Base-by-base conservation (phyloP, 2,329 filamentous ascomycete genomes). In the Endothia cerciana region DNA sequence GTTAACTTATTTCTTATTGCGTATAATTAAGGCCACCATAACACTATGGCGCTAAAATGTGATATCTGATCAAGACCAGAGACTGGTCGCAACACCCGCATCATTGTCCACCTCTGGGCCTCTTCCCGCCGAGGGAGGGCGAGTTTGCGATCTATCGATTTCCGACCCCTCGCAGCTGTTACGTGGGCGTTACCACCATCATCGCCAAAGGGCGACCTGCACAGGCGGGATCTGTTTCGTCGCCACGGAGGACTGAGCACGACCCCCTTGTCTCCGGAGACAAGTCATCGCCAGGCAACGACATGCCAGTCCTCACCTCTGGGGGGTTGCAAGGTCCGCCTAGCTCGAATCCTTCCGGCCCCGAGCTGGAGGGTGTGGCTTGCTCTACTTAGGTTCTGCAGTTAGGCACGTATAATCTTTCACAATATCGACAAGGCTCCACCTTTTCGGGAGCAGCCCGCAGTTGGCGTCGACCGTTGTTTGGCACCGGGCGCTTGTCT, bases 51-150 rank as follows among this genome's bases (percentile, higher is more conserved):
- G n/a, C 63, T 38, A 56, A 41, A 65, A 65, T 65, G 51, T 65
- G 66, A 68, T 65, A 63, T 61, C 57, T 68, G 63, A 68, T 49
- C 56, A 51, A 53, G 45, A 36, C 41, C 57, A 58, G 57, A 30
- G 41, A 60, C 60, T 60, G 45, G 66, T 63, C 43, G 60, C 63
- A 41, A 30, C 55, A 53, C 49, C 63, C 56, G 63, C 65, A 22
- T 2, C 17, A 1, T 22, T 36, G 57, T 17, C 65, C 65, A 64
- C 43, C 40, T 56, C 55, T 60, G 57, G 61, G 38, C 41, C 41
- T 25, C 38, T 58, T 59, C 19, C 62, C 62, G 25, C 28, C 30
- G 25, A 59, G 33, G 22, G 55, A 60, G 49, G 56, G n/a, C 10
- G 51, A 40, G n/a, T 5, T 53, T 59, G 30, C 62, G 53, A 62